Base-by-base conservation (phyloP, 2,329 filamentous ascomycete genomes). In the Salinomyces thailandicus region DNA sequence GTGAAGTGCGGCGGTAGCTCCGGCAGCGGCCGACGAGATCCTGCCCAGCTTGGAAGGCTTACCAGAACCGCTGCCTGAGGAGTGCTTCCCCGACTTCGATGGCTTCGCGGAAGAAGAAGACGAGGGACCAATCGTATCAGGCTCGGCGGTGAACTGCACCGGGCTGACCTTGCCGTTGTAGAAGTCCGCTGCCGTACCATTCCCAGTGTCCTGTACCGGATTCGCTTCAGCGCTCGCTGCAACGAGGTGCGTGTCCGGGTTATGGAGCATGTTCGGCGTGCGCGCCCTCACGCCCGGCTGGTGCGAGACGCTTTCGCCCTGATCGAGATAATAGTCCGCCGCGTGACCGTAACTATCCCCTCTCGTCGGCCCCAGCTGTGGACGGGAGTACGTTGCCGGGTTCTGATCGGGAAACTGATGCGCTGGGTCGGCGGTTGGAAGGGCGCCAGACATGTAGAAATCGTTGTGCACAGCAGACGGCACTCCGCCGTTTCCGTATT, bases 311-410 rank as follows among this genome's bases (percentile, higher is more conserved):
- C 72, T 77, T 50, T 78, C 62, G 8, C 75, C 75, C 47, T 74
- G 67, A 50, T 79, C 75, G 29, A 69, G 66, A 52, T 79, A 79
- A 53, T 76, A 79, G 20, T 77, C 73, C n/a, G 53, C 52, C 12
- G 76, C 68, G 5, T 73, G 73, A 22, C 75, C 76, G 36, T 66
- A 66, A 32, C 42, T 44, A 31, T 54, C 43, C 16, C 64, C 43
- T 14, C 47, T 50, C 53, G 38, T 60, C 58, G 36, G 66, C 65
- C 36, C 62, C 57, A 47, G 66, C 70, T 29, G 71, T 35, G 13
- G 48, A 64, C 33, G 60, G 53, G 7, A 69, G 41, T 58, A 67
- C 8, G 60, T 55, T 5, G 54, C 43, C 12, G 71, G 68, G 38
- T 73, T 63, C 50, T 76, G 73, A 33, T 72, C 72, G 5, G 73